phyloP scores from a whole-genome alignment of 2,329 filamentous ascomycete species.

The Paraphoma chrysanthemicola region DNA sequence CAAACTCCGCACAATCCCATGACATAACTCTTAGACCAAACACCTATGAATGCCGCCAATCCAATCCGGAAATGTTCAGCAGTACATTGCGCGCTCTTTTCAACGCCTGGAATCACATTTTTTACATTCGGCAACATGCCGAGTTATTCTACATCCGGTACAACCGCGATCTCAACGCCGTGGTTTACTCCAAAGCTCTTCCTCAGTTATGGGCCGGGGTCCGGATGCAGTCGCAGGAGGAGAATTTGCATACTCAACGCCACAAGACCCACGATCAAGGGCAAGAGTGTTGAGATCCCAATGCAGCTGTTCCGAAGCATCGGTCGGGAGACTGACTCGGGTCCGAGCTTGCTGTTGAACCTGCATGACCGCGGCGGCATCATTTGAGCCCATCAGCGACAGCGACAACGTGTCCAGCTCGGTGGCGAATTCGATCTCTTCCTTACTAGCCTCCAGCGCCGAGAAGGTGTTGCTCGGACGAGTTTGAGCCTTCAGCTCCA shows the following conservation, averaged over 20 bases:
- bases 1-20: background rate
- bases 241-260: slow-evolving; percentile 36
- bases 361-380: slow-evolving; percentile 8
- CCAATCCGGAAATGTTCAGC: background rate
- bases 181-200: slow-evolving; percentile 37
- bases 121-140: background rate
- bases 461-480: slow-evolving; percentile 41
- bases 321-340: slow-evolving; percentile 35
- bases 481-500: slow-evolving; percentile 29
- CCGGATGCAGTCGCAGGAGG: slow-evolving; percentile 16
- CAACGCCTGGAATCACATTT: background rate
- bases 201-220: slow-evolving; percentile 19
- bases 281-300: slow-evolving; percentile 42
- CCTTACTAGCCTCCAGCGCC: slow-evolving; percentile 35
- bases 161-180: background rate
- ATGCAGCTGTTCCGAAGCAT: slow-evolving; percentile 44
- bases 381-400: slow-evolving; percentile 33
- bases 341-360: slow-evolving; percentile 19
- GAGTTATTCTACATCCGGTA: background rate
- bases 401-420: slow-evolving; percentile 42
- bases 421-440: slow-evolving; percentile 39
- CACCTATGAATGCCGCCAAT: background rate
- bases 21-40: background rate
- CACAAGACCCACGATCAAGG: slow-evolving; percentile 41
- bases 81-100: background rate